Evolutionary conservation across 805 yeast genomes (phyloP), one percentile per base, ranked within the genome.

Genomic region (Dipodascus geniculatus): DNA sequence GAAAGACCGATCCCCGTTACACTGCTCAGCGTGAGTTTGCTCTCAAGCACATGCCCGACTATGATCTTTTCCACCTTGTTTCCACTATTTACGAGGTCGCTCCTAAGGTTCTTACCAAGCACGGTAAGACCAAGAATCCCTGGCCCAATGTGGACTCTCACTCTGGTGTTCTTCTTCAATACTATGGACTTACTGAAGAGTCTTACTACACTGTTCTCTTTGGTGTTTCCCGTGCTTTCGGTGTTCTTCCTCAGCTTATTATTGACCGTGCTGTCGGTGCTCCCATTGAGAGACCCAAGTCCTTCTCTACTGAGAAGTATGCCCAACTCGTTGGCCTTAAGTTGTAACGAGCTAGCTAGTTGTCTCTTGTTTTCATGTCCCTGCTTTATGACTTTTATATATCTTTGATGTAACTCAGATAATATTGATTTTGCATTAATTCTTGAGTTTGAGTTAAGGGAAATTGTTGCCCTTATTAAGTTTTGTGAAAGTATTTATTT

Each of bases 281-380:
- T 62, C 82, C 95, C 63, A 83, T 85, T 67, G 95, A 85, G 76
- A 84, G 95, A 76, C 93, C 93, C 74, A 85, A 85, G 75, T 83
- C 95, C 58, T 87, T 88, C 87, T 86, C 95, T 57, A 87, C 96
- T 60, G 91, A 87, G 74, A 88, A 88, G 75, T 87, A 85, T 78
- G 82, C 81, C 68, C 88, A 87, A 77, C 74, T 87, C 70, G 95
- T 47, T 47, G 49, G 49, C 19, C 31, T 23, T n/a, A 47, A 47
- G 49, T 47, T 47, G 49, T 47, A 47, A 28, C 9, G 11, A 47
- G 49, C 49, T 38, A 38, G 20, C 44, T 17, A 38, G 44, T 38
- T 38, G 4, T 4, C 14, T 6, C 14, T 38, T 11, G 8, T 38
- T 38, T 38, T 38, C 44, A 38, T 38, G 44, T 38, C 44, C 44